Evolutionary conservation across 305 asterid genomes (phyloP), one percentile per base, ranked within the genome.

Genomic region (Solanum aculeatissimum): DNA sequence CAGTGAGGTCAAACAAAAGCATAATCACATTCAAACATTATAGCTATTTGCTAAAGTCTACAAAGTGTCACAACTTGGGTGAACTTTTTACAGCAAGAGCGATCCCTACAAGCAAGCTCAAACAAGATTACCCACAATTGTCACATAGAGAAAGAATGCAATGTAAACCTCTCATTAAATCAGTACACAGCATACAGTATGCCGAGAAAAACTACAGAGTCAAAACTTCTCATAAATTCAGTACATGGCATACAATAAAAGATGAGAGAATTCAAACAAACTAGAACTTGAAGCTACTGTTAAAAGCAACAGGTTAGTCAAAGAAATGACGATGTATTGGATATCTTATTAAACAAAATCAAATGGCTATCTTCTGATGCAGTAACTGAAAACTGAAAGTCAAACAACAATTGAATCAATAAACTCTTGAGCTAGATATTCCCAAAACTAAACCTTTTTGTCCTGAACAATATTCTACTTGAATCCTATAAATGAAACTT

Each of bases 401-500:
- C 82, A 53, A 53, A 47, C 66, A 78, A 53, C 65, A 18, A 53
- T 51, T 78, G 32, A 35, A 53, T 53, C 66, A 55, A 78, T 66
- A 19, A 51, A 78, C 66, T 78, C 65, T 21, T 18, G 49, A 78
- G 82, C 66, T 40, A 78, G 65, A 78, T 53, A 78, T 29, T 47
- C 66, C 66, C 16, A 32, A 54, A 32, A 53, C 7, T 53, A 53
- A 51, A 32, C 32, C 13, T 78, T 18, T 68, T 51, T 29, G 23
- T 62, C 83, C 66, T 10, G 66, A 53, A 53, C 18, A 53, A 12
- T 18, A 78, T 53, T 53, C 66, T 78, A 53, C 66, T 78, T 35
- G 66, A 53, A 78, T 78, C 83, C 83, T 54, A 78, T 53, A 78
- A 77, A 78, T 78, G 83, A 49, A 78, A 78, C 66, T 78, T 51